phyloP scores from a whole-genome alignment of 129 eudicot genomes.

The Flaveria trinervia region DNA sequence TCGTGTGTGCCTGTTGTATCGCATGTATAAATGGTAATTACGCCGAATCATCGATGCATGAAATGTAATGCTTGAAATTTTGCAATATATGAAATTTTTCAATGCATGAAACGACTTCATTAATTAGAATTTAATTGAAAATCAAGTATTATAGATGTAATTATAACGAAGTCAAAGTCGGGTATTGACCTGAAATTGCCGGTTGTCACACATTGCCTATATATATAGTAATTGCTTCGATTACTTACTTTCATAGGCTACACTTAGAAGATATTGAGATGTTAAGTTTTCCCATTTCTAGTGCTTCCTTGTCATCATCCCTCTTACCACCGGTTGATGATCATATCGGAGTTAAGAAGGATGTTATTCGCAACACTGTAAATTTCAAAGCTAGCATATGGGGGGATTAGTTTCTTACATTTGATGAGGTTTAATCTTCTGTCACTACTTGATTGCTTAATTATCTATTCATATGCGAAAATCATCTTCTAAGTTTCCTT shows the following conservation, averaged over 20 bases:
- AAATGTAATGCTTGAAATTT: too few relatives aligned
- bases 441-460: neutral
- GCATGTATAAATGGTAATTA: too few relatives aligned
- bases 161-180: too few relatives aligned
- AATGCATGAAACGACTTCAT: too few relatives aligned
- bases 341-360: neutral
- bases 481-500: neutral
- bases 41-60: too few relatives aligned
- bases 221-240: neutral
- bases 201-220: too few relatives aligned
- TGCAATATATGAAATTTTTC: too few relatives aligned
- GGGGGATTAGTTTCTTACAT: conserved; percentile 36
- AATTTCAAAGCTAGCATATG: conserved; percentile 41
- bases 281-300: neutral
- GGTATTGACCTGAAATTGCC: too few relatives aligned
- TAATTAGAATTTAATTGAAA: too few relatives aligned
- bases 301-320: conserved; percentile 3
- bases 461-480: neutral
- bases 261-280: neutral
- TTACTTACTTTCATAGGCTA: neutral
- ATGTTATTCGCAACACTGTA: conserved; percentile 30
- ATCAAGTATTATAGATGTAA: too few relatives aligned
- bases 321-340: neutral
- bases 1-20: too few relatives aligned
- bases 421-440: neutral